Percentiles rank a stretch among this genome's conserved stretches.
phyloP scores from a whole-genome alignment of 2,329 filamentous ascomycete species.

The Penicillium aurantiogriseum region DNA sequence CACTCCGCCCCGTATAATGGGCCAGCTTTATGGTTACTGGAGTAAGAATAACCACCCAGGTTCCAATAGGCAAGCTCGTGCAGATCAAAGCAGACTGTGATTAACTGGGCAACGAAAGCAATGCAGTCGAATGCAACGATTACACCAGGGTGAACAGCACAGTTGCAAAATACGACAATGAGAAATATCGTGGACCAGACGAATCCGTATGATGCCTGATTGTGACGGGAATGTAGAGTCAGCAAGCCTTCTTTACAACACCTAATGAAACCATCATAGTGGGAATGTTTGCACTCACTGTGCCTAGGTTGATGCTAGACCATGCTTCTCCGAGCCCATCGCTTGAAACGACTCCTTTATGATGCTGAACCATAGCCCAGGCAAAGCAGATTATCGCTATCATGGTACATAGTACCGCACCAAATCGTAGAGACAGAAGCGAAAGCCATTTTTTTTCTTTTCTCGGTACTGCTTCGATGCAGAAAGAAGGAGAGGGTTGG shows the following conservation, averaged over 20 bases:
- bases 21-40: background rate
- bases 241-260: background rate
- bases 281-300: background rate
- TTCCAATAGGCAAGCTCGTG: slow-evolving; percentile 11
- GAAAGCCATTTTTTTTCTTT: slow-evolving; percentile 15
- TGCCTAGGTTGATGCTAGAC: slow-evolving; percentile 12
- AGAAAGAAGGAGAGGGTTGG: slow-evolving; percentile 2
- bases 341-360: slow-evolving; percentile 8
- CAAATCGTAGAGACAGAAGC: slow-evolving; percentile 15
- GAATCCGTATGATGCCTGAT: slow-evolving; percentile 13
- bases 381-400: slow-evolving; percentile 16
- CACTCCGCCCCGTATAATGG: slow-evolving; percentile 13
- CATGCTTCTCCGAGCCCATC: slow-evolving; percentile 15
- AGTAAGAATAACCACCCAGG: slow-evolving; percentile 10
- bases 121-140: slow-evolving; percentile 15
- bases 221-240: background rate
- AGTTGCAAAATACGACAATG: slow-evolving; percentile 19
- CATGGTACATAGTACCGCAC: slow-evolving; percentile 8
- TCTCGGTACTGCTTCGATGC: slow-evolving; percentile 15
- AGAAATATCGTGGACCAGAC: slow-evolving; percentile 18
- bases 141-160: slow-evolving; percentile 13
- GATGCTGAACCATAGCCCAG: slow-evolving; percentile 15
- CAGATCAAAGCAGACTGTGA: slow-evolving; percentile 11
- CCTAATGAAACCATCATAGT: fast-evolving
- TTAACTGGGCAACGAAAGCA: slow-evolving; percentile 11